Evolutionary conservation across 495 filamentous ascomycete species (phyloP).

Genomic region (Xylaria grammica): DNA sequence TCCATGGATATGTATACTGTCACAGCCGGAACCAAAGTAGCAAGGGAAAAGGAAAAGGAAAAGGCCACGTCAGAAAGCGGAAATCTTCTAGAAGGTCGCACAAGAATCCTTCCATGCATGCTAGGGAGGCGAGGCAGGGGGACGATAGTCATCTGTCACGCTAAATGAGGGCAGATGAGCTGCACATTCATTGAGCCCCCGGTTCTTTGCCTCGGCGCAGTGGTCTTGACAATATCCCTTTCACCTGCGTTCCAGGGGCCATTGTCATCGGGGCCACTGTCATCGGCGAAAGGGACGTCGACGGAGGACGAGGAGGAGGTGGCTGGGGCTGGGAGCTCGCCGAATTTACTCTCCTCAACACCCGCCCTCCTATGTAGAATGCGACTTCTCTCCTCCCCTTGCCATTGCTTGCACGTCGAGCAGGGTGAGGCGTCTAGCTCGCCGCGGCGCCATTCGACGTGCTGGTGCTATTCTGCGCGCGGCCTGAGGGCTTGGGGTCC

Average conservation of each 20-base stretch:
- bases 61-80: constrained; percentile 13
- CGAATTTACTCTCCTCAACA: neutral
- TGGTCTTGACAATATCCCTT: neutral
- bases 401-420: neutral
- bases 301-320: neutral
- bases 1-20: neutral
- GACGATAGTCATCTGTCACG: neutral
- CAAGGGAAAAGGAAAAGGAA: no score
- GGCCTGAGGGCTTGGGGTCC: neutral
- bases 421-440: constrained; percentile 5
- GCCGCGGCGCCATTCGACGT: neutral
- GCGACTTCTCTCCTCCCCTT: neutral
- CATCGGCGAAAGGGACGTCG: neutral
- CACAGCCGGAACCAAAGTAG: neutral
- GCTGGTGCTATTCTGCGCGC: neutral
- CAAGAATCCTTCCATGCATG: constrained; percentile 22
- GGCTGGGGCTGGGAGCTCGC: neutral
- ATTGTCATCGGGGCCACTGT: neutral
- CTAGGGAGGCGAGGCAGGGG: neutral
- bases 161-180: constrained; percentile 6
- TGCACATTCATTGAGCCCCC: no score
- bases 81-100: constrained; percentile 32
- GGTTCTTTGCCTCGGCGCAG: constrained; percentile 6
- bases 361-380: neutral
- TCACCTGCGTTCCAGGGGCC: neutral